phyloP scores from a whole-genome alignment of 2,329 filamentous ascomycete genomes.

The Emydomyces testavorans region DNA sequence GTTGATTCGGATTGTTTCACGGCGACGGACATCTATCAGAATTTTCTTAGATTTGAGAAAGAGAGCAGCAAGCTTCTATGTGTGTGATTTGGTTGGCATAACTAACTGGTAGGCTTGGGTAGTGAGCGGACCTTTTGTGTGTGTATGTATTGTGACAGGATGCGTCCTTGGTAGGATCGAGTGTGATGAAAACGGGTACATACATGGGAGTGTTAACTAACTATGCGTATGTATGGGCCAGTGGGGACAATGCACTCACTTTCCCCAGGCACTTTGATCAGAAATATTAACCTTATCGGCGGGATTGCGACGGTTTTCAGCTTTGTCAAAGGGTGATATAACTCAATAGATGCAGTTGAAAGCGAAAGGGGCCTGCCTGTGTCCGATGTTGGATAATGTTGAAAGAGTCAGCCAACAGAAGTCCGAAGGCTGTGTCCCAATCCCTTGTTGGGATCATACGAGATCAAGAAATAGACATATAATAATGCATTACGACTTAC shows the following conservation, averaged over 20 bases:
- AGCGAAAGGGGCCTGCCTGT: constrained; percentile 16
- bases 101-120: constrained; percentile 29
- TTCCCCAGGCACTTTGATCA: constrained; percentile 39
- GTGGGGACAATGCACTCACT: too few species aligned
- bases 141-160: constrained; percentile 38
- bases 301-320: constrained; percentile 40
- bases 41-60: constrained; percentile 14
- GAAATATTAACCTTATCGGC: constrained; percentile 47
- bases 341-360: too few species aligned
- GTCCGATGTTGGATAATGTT: too few species aligned
- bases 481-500: too few species aligned
- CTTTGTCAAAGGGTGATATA: constrained; percentile 28
- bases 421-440: too few species aligned
- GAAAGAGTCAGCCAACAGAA: too few species aligned
- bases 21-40: too few species aligned
- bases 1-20: too few species aligned
- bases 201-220: too few species aligned
- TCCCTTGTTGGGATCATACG: too few species aligned
- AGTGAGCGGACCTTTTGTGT: constrained; percentile 46
- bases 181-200: constrained; percentile 44
- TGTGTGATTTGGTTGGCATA: constrained; percentile 32
- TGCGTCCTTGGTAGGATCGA: constrained; percentile 40
- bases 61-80: constrained; percentile 23
- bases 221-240: too few species aligned
- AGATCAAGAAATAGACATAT: too few species aligned